phyloP scores from a whole-genome alignment of 345 rosid genomes.

The Nasturtium officinale region DNA sequence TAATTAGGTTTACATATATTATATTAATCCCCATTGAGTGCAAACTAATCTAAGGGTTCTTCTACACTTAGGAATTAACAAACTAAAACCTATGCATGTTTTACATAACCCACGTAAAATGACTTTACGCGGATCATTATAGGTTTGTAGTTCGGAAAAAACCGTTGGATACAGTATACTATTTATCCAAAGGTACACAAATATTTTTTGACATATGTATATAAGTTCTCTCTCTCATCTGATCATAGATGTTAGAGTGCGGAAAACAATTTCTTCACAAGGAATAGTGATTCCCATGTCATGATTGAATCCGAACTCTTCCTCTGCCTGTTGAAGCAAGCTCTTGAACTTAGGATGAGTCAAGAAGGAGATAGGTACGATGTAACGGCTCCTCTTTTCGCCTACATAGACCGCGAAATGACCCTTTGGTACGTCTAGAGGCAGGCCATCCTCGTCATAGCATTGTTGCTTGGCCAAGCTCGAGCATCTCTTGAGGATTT shows the following conservation, averaged over 20 bases:
- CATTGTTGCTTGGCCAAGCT: slow-evolving; percentile 68
- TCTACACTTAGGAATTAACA: slow-evolving; percentile 22
- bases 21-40: background rate
- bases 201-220: background rate
- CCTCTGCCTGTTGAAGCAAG: slow-evolving; percentile 83
- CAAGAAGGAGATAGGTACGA: slow-evolving; percentile 88
- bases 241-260: slow-evolving; percentile 76
- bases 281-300: slow-evolving; percentile 96
- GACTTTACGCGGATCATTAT: slow-evolving; percentile 14
- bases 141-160: slow-evolving; percentile 29
- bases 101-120: slow-evolving; percentile 26
- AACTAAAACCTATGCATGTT: slow-evolving; percentile 26
- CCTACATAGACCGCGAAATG: slow-evolving; percentile 95
- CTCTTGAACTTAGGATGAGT: slow-evolving; percentile 75
- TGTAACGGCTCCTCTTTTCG: slow-evolving; percentile 73
- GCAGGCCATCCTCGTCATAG: slow-evolving; percentile 56
- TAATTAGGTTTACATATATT: background rate
- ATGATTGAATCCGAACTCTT: slow-evolving; percentile 91
- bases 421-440: slow-evolving; percentile 90
- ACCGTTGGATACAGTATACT: slow-evolving; percentile 24
- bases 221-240: slow-evolving; percentile 44
- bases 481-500: slow-evolving; percentile 77
- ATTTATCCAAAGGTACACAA: slow-evolving; percentile 20
- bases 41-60: slow-evolving; percentile 13
- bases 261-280: slow-evolving; percentile 90